These are phyloP conservation scores for Saprolegnia parasitica DNA, from an alignment of 352 stramenopile genomes.

Conservation along the genomic window DNA sequence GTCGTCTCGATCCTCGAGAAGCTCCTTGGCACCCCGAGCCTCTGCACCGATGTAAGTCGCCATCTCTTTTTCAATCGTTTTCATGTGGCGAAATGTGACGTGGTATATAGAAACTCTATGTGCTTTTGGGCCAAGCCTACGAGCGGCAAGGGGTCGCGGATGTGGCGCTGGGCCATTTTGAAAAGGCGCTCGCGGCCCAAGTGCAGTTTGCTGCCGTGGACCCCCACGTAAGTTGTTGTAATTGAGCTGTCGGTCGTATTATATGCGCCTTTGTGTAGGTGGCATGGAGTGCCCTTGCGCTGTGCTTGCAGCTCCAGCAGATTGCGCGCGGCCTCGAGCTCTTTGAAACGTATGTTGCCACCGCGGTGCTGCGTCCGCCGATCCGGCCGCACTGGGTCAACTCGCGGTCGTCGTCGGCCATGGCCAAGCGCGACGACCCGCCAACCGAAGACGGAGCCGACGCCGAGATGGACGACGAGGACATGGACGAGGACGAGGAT, in stretches of 20 bases:
- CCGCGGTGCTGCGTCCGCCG: conserved; percentile 54
- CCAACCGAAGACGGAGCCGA: conserved; percentile 30
- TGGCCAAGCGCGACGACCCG: conserved; percentile 31
- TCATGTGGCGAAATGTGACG: neutral
- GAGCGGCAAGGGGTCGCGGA: conserved; percentile 56
- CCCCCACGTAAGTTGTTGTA: conserved; percentile 37
- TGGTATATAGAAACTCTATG: conserved; percentile 12
- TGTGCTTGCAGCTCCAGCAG: conserved; percentile 47
- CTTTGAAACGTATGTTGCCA: conserved; percentile 50
- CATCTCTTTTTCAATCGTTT: neutral
- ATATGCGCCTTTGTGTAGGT: conserved; percentile 33
- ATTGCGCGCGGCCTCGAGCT: conserved; percentile 53
- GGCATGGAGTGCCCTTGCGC: conserved; percentile 62
- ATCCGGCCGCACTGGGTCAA: conserved; percentile 84
- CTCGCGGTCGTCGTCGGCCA: conserved; percentile 30
- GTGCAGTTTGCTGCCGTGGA: conserved; percentile 49
- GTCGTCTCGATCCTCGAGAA: conserved; percentile 63
- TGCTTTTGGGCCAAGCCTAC: conserved; percentile 17
- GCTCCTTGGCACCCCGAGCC: conserved; percentile 58
- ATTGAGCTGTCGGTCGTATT: too few relatives aligned
- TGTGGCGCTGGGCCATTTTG: conserved; percentile 73
- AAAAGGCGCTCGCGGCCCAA: conserved; percentile 61
- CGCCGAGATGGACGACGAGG: conserved; percentile 19
- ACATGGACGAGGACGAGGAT: conserved; percentile 36
- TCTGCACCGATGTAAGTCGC: conserved; percentile 44